Base-by-base conservation (phyloP, 2,329 filamentous ascomycete genomes). In the Emmonsiellopsis sp. region DNA sequence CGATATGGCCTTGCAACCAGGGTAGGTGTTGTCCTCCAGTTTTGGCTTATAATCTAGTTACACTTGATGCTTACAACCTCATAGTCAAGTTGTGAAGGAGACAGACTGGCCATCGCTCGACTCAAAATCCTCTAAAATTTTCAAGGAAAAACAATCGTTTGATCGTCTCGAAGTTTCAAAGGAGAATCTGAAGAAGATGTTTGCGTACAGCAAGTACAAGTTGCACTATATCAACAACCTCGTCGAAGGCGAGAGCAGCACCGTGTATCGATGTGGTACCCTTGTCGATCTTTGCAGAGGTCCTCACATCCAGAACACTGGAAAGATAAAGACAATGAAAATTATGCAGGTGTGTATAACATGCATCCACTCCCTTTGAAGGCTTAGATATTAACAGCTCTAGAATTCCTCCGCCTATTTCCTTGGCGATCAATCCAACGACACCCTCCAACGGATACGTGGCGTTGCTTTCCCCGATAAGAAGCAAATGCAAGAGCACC, bases 181-280 rank as follows among this genome's bases (percentile, higher is more conserved):
- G 74, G 87, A 92, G 52, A 85, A 97, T 61, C 79, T 97, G 50
- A 81, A 93, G 51, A 89, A 95, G 69, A 95, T 97, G 88, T 97
- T 97, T 77, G 83, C 84, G 63, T 94, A 95, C 79, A 96, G 94
- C 80, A 93, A 93, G 70, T 97, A 95, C 79, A 97, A 98, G 81
- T 84, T 95, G 69, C 88, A 96, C 71, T 95, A 97, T 71, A 97
- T 98, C 75, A 86, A 89, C 63, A 87, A 90, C 76, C 90, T 94
- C 72, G 88, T 97, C 57, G 89, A 95, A 62, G 90, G 89, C 62
- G 91, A 89, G 53, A 89, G 81, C 67, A 95, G 89, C 68, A 97
- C 93, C 8, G 92, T 97, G 41, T 98, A 97, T 73, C 84, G 89
- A 59, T 94, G 90, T 65, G 93, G 93, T 55, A 90, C 90, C 11